Evolutionary conservation across 176 grass and related monocot species (phyloP).

Genomic region (Zea mays): DNA sequence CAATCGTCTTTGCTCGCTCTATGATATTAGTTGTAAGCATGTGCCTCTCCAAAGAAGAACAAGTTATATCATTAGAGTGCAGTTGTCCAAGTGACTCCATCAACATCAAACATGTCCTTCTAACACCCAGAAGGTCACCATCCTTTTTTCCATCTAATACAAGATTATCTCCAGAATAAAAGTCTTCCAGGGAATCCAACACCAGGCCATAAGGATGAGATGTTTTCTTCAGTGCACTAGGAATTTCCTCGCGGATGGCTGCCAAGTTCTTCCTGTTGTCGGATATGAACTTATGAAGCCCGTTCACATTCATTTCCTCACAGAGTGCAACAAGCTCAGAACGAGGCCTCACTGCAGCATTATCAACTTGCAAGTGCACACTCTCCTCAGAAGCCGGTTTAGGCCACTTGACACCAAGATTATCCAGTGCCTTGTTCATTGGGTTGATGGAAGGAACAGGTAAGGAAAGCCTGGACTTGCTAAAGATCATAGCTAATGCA

Average conservation of each 20-base stretch:
- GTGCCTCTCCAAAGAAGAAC: slow-evolving; percentile 38
- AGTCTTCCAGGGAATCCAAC: slow-evolving; percentile 63
- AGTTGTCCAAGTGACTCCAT: slow-evolving; percentile 87
- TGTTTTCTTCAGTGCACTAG: slow-evolving; percentile 59
- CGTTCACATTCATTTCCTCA: slow-evolving; percentile 76
- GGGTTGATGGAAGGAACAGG: slow-evolving; percentile 36
- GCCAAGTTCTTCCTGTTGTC: slow-evolving; percentile 87
- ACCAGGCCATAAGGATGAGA: slow-evolving; percentile 56
- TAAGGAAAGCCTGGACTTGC: slow-evolving; percentile 48
- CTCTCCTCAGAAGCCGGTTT: slow-evolving; percentile 43
- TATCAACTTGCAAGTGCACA: slow-evolving; percentile 31
- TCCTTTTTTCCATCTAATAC: slow-evolving; percentile 87
- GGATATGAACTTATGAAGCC: slow-evolving; percentile 82
- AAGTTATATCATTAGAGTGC: slow-evolving; percentile 20
- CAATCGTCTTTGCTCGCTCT: slow-evolving; percentile 71
- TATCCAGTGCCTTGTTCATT: slow-evolving; percentile 21
- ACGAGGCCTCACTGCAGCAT: slow-evolving; percentile 40
- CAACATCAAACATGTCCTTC: slow-evolving; percentile 91
- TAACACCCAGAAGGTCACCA: slow-evolving; percentile 79
- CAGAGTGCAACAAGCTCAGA: slow-evolving; percentile 68
- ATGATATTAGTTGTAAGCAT: slow-evolving; percentile 51
- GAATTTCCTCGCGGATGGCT: slow-evolving; percentile 80
- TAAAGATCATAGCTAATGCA: slow-evolving; percentile 70
- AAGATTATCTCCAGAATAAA: slow-evolving; percentile 56
- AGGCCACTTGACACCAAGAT: slow-evolving; percentile 36